These are phyloP conservation scores for Eucalyptus pumila DNA, from an alignment of 345 rosid species.

Conservation along the genomic window DNA sequence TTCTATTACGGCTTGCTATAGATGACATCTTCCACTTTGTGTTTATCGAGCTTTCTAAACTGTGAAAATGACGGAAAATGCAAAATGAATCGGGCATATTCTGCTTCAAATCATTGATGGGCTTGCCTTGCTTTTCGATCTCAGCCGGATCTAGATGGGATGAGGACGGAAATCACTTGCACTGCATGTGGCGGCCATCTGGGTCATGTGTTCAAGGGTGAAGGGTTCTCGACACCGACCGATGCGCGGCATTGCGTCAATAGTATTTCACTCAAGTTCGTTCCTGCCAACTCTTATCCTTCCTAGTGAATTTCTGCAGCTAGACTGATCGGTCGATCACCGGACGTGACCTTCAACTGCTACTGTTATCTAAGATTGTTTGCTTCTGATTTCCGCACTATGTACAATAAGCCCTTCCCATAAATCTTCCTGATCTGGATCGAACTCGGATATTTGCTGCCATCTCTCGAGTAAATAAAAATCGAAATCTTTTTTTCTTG, in stretches of 20 bases:
- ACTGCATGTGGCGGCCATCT: constrained; percentile 96
- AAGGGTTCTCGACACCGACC: constrained; percentile 81
- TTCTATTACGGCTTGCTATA: neutral
- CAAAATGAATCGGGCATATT: neutral
- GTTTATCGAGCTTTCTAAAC: neutral
- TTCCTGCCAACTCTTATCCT: constrained; percentile 15
- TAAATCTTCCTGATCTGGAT: no score
- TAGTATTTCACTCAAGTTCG: constrained; percentile 79
- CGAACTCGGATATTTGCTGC: no score
- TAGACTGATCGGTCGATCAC: no score
- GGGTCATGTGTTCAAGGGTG: constrained; percentile 93
- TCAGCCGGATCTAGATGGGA: constrained; percentile 84
- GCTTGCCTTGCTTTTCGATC: neutral
- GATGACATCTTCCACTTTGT: neutral
- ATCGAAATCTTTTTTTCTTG: no score
- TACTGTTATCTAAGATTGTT: no score
- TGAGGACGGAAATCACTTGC: constrained; percentile 75
- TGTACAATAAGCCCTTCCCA: no score
- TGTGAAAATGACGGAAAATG: neutral
- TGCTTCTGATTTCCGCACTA: no score
- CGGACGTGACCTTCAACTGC: no score
- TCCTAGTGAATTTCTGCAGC: no score
- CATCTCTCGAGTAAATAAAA: no score
- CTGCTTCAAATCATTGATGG: no score
- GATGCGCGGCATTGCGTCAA: constrained; percentile 92